These are phyloP conservation scores for Jaapia argillacea DNA, from an alignment of 768 basidiomycete species.

Conservation along the genomic window DNA sequence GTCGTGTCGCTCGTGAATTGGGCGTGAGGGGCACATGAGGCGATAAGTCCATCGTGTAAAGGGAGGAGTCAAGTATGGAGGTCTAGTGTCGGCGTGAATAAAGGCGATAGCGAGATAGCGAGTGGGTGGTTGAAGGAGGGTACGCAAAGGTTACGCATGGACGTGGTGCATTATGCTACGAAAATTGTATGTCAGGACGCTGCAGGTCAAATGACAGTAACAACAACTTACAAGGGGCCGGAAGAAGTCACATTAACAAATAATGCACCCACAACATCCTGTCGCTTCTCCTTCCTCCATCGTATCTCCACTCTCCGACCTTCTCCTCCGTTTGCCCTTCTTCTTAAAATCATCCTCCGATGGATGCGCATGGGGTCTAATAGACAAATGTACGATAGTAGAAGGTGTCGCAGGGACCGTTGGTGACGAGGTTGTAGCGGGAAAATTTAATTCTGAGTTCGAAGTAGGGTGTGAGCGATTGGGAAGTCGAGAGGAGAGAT, in stretches of 20 bases:
- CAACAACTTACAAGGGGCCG: too few relatives aligned
- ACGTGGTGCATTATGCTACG: too few relatives aligned
- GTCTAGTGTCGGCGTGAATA: too few relatives aligned
- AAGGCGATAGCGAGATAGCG: too few relatives aligned
- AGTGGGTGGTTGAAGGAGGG: too few relatives aligned
- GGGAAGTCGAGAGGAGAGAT: constrained; percentile 3
- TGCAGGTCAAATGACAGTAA: too few relatives aligned
- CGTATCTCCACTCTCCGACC: constrained; percentile 11
- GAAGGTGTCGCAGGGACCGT: constrained; percentile 17
- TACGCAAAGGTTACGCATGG: too few relatives aligned
- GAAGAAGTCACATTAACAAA: constrained; percentile 24
- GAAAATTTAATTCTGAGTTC: constrained; percentile 20
- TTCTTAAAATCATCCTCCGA: constrained; percentile 39
- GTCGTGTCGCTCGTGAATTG: too few relatives aligned
- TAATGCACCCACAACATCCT: constrained; percentile 30
- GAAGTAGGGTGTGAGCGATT: neutral
- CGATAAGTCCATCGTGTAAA: too few relatives aligned
- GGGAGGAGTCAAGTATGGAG: too few relatives aligned
- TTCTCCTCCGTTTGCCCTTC: constrained; percentile 39
- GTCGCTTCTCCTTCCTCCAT: constrained; percentile 12
- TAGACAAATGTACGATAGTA: constrained; percentile 70
- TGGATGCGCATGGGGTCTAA: constrained; percentile 47
- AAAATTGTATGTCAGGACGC: too few relatives aligned
- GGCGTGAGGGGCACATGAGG: too few relatives aligned
- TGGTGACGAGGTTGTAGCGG: constrained; percentile 12